A percentile compares a stretch with the other conserved stretches of the same genome.
Conservation (phyloP, 176 grass and related monocot species). For the Thinopyrum elongatum region DNA sequence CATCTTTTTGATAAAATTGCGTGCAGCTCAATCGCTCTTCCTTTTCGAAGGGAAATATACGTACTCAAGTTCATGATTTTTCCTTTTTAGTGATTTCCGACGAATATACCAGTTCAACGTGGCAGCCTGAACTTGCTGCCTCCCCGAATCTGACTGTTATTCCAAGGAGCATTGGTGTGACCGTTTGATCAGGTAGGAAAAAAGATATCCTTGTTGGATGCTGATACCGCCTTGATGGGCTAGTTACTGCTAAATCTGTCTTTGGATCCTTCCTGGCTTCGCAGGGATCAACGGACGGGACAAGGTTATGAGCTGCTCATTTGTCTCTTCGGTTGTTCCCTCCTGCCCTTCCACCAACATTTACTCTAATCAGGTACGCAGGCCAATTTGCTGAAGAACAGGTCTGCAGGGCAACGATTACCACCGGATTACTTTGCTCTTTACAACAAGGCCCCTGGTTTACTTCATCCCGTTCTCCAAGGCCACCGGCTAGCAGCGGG, state of each 20-base stretch:
- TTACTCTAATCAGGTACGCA: not conserved
- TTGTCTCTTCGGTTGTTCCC: slow-evolving; percentile 26
- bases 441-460: not conserved
- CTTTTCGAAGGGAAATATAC: not conserved
- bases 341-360: slow-evolving; percentile 4
- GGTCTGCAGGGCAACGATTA: not conserved
- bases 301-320: not conserved
- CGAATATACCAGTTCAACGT: not conserved
- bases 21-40: not conserved
- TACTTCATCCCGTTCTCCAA: not conserved
- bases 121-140: not conserved
- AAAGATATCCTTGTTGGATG: slow-evolving; percentile 19
- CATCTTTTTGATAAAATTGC: not conserved
- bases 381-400: not conserved
- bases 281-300: not conserved
- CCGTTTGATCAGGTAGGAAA: slow-evolving; percentile 18
- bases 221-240: not conserved
- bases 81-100: not conserved
- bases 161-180: slow-evolving; percentile 5
- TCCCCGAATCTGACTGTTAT: not conserved
- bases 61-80: not conserved
- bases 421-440: not conserved
- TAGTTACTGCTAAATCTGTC: not conserved
- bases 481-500: slow-evolving; percentile 9
- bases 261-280: not conserved